Evolutionary conservation across 305 asterid species (phyloP).

Genomic region (Fraxinus floribunda): DNA sequence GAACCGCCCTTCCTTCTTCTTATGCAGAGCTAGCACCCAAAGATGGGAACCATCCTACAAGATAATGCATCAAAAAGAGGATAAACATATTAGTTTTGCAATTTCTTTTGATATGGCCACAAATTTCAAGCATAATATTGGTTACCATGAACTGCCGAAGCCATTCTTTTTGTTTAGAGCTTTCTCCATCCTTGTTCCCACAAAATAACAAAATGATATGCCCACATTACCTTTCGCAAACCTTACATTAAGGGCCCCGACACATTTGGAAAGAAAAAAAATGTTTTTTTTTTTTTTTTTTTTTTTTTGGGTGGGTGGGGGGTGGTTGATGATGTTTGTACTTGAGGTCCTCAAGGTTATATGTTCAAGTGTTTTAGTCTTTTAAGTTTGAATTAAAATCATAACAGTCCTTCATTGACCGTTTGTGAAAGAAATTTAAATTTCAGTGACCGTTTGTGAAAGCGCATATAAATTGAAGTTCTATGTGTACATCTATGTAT

Average conservation of each 20-base stretch:
- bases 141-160: slow-evolving; percentile 93
- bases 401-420: too few species aligned
- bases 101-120: not conserved
- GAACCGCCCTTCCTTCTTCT: too few species aligned
- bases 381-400: too few species aligned
- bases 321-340: too few species aligned
- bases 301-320: too few species aligned
- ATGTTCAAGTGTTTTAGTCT: too few species aligned
- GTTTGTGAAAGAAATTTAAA: too few species aligned
- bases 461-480: too few species aligned
- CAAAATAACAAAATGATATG: slow-evolving; percentile 95
- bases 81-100: slow-evolving; percentile 3
- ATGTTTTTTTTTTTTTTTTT: too few species aligned
- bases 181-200: slow-evolving; percentile 88
- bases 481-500: too few species aligned
- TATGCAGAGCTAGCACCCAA: slow-evolving; percentile 25
- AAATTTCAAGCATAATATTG: slow-evolving; percentile 14
- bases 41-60: slow-evolving; percentile 97
- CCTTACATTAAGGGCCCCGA: slow-evolving; percentile 98
- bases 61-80: slow-evolving; percentile 23
- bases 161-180: slow-evolving; percentile 91
- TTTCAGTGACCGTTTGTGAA: too few species aligned
- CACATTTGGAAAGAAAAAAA: slow-evolving; percentile 8
- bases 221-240: slow-evolving; percentile 99
- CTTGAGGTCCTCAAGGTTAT: too few species aligned